phyloP scores from a whole-genome alignment of 2,329 filamentous ascomycete genomes.

The Pleoardoris graminearum region DNA sequence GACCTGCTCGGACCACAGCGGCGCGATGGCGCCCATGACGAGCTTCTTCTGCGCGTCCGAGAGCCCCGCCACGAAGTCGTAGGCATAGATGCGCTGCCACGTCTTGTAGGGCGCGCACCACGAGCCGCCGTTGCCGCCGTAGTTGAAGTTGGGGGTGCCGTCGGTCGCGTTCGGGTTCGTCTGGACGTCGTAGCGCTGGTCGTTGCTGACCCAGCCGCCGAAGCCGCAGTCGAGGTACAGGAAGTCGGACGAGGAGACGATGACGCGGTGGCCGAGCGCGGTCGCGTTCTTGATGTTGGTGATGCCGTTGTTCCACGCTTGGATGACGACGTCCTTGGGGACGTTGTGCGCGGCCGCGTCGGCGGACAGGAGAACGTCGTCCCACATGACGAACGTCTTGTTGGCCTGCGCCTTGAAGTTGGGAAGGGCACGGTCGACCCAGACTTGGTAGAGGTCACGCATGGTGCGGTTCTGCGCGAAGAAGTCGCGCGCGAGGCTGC shows the following conservation, averaged over 20 bases:
- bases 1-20: slow-evolving; percentile 60
- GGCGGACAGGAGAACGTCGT: slow-evolving; percentile 54
- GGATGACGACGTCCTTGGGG: slow-evolving; percentile 57
- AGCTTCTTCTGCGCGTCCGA: slow-evolving; percentile 53
- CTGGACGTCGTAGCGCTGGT: slow-evolving; percentile 60
- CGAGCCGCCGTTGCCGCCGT: slow-evolving; percentile 56
- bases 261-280: slow-evolving; percentile 55
- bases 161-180: slow-evolving; percentile 52
- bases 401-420: slow-evolving; percentile 53
- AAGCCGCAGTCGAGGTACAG: slow-evolving; percentile 61
- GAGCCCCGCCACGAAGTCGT: slow-evolving; percentile 58
- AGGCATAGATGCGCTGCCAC: slow-evolving; percentile 64
- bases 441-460: slow-evolving; percentile 58
- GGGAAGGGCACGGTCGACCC: slow-evolving; percentile 57
- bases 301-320: slow-evolving; percentile 60
- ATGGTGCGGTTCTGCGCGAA: slow-evolving; percentile 56
- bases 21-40: slow-evolving; percentile 56
- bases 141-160: slow-evolving; percentile 57
- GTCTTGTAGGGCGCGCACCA: slow-evolving; percentile 64
- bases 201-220: slow-evolving; percentile 60
- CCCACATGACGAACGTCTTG: slow-evolving; percentile 62
- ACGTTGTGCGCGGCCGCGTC: slow-evolving; percentile 52
- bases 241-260: slow-evolving; percentile 61
- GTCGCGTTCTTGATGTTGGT: slow-evolving; percentile 58
- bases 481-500: slow-evolving; percentile 53